A percentile compares a stretch with the other conserved stretches of the same genome.
Conservation (phyloP, 192 early-diverging fungal species). For the Chytriomyces confervae region DNA sequence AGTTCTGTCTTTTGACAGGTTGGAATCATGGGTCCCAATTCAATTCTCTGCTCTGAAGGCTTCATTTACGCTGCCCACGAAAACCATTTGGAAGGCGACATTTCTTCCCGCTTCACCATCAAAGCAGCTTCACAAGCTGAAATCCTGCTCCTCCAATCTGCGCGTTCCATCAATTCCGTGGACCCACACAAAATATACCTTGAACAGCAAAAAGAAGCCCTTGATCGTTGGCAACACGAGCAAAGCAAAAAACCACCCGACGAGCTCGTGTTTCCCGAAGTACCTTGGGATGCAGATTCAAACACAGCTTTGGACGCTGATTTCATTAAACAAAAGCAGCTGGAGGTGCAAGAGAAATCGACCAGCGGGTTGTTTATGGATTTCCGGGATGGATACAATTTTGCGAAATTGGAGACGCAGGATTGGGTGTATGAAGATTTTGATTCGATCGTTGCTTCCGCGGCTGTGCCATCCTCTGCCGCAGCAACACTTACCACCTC, state of each 20-base stretch:
- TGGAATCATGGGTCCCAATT: conserved; percentile 5
- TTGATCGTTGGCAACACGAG: neutral
- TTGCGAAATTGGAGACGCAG: conserved; percentile 29
- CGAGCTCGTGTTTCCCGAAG: neutral
- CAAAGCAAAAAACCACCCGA: neutral
- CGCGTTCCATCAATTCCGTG: neutral
- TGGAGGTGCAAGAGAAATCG: neutral
- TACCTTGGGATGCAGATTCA: neutral
- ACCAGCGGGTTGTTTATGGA: conserved; percentile 20
- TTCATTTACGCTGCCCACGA: conserved; percentile 3
- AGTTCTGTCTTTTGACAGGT: neutral
- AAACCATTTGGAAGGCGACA: neutral
- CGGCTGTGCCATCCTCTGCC: neutral
- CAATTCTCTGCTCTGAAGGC: conserved; percentile 11
- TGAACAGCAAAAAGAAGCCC: neutral
- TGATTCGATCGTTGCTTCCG: conserved; percentile 5
- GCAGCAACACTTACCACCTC: neutral
- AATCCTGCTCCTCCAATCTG: neutral
- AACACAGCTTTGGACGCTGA: neutral
- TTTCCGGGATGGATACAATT: conserved; percentile 13
- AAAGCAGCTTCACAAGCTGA: conserved; percentile 12
- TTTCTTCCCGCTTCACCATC: conserved; percentile 22
- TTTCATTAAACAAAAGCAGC: neutral
- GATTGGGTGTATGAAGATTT: conserved; percentile 36
- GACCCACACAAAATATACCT: neutral